phyloP scores from a whole-genome alignment of 2,329 filamentous ascomycete species.

The Epichloe sp. region DNA sequence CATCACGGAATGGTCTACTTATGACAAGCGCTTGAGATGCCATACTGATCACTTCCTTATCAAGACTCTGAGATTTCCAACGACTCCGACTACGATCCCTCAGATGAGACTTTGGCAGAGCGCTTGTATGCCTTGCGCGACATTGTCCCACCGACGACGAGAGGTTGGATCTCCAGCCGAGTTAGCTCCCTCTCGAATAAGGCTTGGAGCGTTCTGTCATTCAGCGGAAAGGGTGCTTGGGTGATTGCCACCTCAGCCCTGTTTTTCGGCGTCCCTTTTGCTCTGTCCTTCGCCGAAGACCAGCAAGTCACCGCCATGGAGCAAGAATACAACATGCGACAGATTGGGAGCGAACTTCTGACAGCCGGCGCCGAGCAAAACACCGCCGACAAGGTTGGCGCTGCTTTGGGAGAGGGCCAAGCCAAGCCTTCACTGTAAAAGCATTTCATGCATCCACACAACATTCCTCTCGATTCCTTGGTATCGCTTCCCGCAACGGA shows the following conservation, averaged over 20 bases:
- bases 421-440: slow-evolving; percentile 38
- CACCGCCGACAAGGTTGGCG: slow-evolving; percentile 37
- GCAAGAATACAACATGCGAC: slow-evolving; percentile 91
- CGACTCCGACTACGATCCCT: slow-evolving; percentile 56
- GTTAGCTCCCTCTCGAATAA: slow-evolving; percentile 38
- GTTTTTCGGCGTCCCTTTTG: slow-evolving; percentile 84
- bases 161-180: slow-evolving; percentile 52
- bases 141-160: slow-evolving; percentile 60
- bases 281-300: slow-evolving; percentile 86
- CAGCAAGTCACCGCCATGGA: slow-evolving; percentile 97
- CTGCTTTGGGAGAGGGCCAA: slow-evolving; percentile 32
- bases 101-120: slow-evolving; percentile 48
- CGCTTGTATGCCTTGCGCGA: slow-evolving; percentile 61
- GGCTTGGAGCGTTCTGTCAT: slow-evolving; percentile 44
- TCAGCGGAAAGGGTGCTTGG: slow-evolving; percentile 82
- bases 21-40: not conserved
- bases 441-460: not conserved
- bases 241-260: slow-evolving; percentile 81
- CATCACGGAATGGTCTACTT: not conserved
- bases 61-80: slow-evolving; percentile 69
- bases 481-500: not conserved
- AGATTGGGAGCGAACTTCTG: slow-evolving; percentile 65
- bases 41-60: slow-evolving; percentile 19
- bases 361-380: slow-evolving; percentile 32
- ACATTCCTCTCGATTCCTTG: not conserved